Base-by-base conservation (phyloP, 2,329 filamentous ascomycete species). In the Colletotrichum siamense region DNA sequence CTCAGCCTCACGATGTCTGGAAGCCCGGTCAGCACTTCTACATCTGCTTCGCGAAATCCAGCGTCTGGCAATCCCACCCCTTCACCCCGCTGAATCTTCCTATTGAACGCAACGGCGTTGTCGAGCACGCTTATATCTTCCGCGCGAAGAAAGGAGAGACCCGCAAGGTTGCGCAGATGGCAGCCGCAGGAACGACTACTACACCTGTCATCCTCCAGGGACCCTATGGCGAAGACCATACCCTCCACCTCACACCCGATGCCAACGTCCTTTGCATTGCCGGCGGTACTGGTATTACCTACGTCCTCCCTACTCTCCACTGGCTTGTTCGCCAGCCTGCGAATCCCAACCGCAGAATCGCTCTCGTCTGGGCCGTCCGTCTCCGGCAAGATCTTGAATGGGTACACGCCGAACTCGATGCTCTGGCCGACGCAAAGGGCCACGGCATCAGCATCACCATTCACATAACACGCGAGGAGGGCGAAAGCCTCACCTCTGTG, bases 31-130 rank as follows among this genome's bases (percentile, higher is more conserved):
- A 95, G 82, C 94, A 95, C 81, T 95, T 94, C 82, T 95, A 92
- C 79, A 86, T 95, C 18, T 93, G 90, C 82, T 95, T 95, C 79
- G 87, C 92, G 0, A 89, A 92, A 76, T 86, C 91, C 36, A 93
- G 89, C 79, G 89, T 95, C 79, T 95, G 93, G 92, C 93, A 95
- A 82, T 92, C 92, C 0, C 94, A 95, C 79, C 94, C 94, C 0
- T 94, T 95, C 80, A 95, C 93, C 0, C 91, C 92, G 0, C 85
- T 92, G 10, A 92, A 89, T 70, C 82, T 90, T 0, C 92, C 91
- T 0, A 79, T 84, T 8, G 82, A 86, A 0, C 80, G 82, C 24
- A 81, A 85, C 69, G 83, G 87, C 1, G 78, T 81, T 3, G 86
- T 90, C 12, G 83, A 84, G 52, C 90, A 92, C 78, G 88, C 89